Evolutionary conservation across 1,284 basidiomycete genomes (phyloP).

Genomic region (Cystobasidium slooffiae): DNA sequence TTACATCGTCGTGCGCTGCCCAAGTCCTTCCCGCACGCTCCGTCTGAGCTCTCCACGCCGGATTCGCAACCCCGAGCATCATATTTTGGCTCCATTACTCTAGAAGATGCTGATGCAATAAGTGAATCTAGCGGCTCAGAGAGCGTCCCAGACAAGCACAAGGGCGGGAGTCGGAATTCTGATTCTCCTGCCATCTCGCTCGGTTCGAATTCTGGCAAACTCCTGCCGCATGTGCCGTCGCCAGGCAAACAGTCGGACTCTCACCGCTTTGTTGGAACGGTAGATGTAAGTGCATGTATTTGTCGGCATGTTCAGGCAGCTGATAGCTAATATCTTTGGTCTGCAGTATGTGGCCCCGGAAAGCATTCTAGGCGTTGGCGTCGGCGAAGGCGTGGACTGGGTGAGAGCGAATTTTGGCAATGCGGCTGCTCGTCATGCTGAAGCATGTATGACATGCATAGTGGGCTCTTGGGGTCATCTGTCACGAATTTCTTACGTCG

Average conservation of each 20-base stretch:
- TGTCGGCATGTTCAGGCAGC: neutral
- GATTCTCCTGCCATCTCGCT: constrained; percentile 28
- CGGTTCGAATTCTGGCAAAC: constrained; percentile 8
- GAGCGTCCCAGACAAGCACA: constrained; percentile 59
- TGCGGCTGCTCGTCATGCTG: neutral
- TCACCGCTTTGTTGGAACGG: constrained; percentile 36
- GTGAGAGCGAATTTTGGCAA: constrained; percentile 63
- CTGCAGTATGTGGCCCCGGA: constrained; percentile 59
- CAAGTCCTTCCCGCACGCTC: constrained; percentile 1
- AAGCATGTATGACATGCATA: constrained; percentile 45
- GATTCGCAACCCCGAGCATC: constrained; percentile 45
- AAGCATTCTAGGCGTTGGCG: constrained; percentile 82
- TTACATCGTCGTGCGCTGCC: constrained; percentile 19
- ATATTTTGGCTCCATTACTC: constrained; percentile 50
- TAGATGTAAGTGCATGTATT: constrained; percentile 17
- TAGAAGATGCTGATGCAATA: constrained; percentile 67
- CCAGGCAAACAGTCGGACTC: constrained; percentile 21
- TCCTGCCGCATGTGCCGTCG: constrained; percentile 13
- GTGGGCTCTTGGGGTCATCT: constrained; percentile 98
- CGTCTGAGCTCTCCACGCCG: constrained; percentile 25
- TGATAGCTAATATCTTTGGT: constrained; percentile 45
- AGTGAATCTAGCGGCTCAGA: constrained; percentile 87
- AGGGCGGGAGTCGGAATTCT: constrained; percentile 5
- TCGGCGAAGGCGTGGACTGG: constrained; percentile 98
- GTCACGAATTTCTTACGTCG: constrained; percentile 97